Evolutionary conservation across 208 protist species (phyloP).

Genomic region (Plasmodiophora brassicae): DNA sequence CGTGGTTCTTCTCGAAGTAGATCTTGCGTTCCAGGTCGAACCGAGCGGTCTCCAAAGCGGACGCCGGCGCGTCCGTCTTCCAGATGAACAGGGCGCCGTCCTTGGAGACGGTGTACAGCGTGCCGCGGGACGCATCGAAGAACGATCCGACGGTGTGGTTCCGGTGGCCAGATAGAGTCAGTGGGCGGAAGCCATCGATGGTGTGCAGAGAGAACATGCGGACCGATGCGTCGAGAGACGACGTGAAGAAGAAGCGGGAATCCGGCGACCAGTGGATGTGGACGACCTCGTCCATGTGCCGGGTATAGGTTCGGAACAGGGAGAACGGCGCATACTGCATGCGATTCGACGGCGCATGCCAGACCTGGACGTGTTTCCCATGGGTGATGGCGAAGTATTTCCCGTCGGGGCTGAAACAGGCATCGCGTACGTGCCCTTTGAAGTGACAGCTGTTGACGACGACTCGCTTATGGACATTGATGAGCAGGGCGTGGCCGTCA

Average conservation of each 20-base stretch:
- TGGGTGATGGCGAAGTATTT: conserved; percentile 51
- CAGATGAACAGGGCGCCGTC: conserved; percentile 62
- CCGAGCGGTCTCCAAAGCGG: background rate
- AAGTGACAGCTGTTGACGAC: conserved; percentile 67
- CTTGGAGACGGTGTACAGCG: conserved; percentile 56
- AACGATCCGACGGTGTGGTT: conserved; percentile 49
- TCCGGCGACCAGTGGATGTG: conserved; percentile 62
- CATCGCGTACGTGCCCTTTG: conserved; percentile 47
- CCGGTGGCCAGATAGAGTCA: conserved; percentile 60
- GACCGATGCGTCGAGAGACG: conserved; percentile 57
- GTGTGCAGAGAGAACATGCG: conserved; percentile 59
- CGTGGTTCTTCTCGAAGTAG: conserved; percentile 42
- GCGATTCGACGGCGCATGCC: conserved; percentile 51
- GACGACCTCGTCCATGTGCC: conserved; percentile 63
- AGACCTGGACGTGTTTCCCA: conserved; percentile 53
- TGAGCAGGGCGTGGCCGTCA: conserved; percentile 60
- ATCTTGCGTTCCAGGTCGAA: conserved; percentile 11
- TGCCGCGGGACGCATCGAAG: background rate
- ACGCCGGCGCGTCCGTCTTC: conserved; percentile 22
- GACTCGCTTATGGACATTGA: conserved; percentile 58
- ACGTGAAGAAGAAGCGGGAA: conserved; percentile 57
- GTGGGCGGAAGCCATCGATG: conserved; percentile 47
- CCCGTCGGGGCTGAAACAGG: conserved; percentile 62
- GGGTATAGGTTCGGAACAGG: conserved; percentile 56
- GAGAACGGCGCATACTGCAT: conserved; percentile 62